These are phyloP conservation scores for Achlya hypogyna DNA, from an alignment of 352 stramenopile species.

Conservation along the genomic window DNA sequence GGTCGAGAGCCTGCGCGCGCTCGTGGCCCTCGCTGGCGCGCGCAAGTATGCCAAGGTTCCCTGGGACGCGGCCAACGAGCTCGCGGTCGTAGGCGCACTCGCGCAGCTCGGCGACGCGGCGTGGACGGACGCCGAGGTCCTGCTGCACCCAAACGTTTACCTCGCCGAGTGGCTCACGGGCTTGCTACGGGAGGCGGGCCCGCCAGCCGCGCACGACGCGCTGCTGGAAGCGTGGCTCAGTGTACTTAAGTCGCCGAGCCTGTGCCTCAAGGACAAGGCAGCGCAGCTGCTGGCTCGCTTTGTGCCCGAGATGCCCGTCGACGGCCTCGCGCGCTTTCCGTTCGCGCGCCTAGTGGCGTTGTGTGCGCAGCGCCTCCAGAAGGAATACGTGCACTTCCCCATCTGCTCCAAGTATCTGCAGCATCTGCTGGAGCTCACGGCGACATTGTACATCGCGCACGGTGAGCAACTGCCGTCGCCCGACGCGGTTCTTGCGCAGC, in stretches of 20 bases:
- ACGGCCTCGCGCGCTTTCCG: slow-evolving; percentile 27
- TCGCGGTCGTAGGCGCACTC: slow-evolving; percentile 55
- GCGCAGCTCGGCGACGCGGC: slow-evolving; percentile 41
- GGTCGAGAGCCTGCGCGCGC: neutral
- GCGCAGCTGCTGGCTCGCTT: slow-evolving; percentile 64
- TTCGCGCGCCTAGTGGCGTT: slow-evolving; percentile 62
- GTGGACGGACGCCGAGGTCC: slow-evolving; percentile 76
- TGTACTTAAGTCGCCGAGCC: slow-evolving; percentile 73
- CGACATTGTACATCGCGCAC: slow-evolving; percentile 23
- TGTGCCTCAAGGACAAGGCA: slow-evolving; percentile 83
- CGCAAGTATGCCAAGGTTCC: slow-evolving; percentile 74
- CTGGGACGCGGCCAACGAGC: slow-evolving; percentile 66
- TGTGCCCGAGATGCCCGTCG: slow-evolving; percentile 51
- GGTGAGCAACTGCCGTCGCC: neutral
- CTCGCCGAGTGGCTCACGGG: slow-evolving; percentile 78
- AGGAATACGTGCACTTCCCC: slow-evolving; percentile 62
- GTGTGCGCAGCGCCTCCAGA: slow-evolving; percentile 60
- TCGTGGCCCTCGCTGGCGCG: neutral
- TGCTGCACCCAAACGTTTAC: slow-evolving; percentile 78
- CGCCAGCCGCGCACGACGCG: slow-evolving; percentile 49
- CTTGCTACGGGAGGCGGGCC: slow-evolving; percentile 50
- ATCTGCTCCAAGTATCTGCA: slow-evolving; percentile 81
- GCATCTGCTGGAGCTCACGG: slow-evolving; percentile 75
- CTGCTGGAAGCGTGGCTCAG: slow-evolving; percentile 71
- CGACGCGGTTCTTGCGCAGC: neutral